phyloP scores from a whole-genome alignment of 306 rosid species.

The Trifolium fragiferum region DNA sequence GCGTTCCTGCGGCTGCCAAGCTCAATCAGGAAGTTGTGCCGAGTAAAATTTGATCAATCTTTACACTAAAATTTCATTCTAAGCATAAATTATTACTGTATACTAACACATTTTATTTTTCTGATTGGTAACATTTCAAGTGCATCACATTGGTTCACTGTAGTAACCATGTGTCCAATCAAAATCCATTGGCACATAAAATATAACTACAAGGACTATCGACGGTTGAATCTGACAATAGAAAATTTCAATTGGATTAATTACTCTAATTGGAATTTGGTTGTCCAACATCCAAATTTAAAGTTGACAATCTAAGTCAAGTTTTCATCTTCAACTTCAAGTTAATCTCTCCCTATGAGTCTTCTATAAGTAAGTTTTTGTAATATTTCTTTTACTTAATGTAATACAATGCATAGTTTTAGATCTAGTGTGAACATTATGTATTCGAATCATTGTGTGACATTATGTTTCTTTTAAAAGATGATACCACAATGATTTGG shows the following conservation, averaged over 20 bases:
- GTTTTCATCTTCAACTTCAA: too few species aligned
- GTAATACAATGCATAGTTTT: background rate
- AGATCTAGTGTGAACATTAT: background rate
- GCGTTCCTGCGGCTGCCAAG: constrained; percentile 79
- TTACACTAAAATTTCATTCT: constrained; percentile 8
- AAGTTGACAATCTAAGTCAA: too few species aligned
- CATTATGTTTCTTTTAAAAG: constrained; percentile 54
- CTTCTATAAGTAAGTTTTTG: constrained; percentile 63
- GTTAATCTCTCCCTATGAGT: constrained; percentile 58
- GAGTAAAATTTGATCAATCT: constrained; percentile 56
- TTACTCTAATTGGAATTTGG: constrained; percentile 84
- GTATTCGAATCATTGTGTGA: background rate
- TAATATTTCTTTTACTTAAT: background rate
- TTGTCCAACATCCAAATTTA: constrained; percentile 81
- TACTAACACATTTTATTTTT: constrained; percentile 27
- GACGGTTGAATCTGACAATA: constrained; percentile 79
- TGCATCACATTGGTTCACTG: constrained; percentile 72
- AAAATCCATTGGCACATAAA: constrained; percentile 93
- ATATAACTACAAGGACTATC: constrained; percentile 71
- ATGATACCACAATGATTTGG: constrained; percentile 89
- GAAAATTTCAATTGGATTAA: constrained; percentile 83
- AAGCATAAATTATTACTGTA: too few species aligned
- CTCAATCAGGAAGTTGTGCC: constrained; percentile 61
- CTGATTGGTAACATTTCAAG: constrained; percentile 48
- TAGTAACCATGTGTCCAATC: constrained; percentile 84